These are phyloP conservation scores for Penicillium cinerascens DNA, from an alignment of 495 filamentous ascomycete species.

Conservation along the genomic window DNA sequence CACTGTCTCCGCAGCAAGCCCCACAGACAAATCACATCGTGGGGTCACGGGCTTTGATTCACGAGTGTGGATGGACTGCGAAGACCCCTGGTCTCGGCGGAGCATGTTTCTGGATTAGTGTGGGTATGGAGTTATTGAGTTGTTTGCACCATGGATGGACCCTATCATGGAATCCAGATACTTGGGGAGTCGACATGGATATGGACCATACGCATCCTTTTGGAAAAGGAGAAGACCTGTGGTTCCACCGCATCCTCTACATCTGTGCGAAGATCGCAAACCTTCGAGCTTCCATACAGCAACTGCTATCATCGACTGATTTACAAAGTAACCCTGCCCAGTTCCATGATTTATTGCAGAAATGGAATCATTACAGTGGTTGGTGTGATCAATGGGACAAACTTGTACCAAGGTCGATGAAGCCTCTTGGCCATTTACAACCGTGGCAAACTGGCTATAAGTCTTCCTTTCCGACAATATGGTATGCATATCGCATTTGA, in stretches of 20 bases:
- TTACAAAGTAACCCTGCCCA: slow-evolving; percentile 48
- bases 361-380: slow-evolving; percentile 72
- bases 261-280: slow-evolving; percentile 85
- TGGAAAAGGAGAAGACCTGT: slow-evolving; percentile 70
- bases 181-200: slow-evolving; percentile 87
- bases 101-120: slow-evolving; percentile 93
- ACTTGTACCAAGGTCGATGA: slow-evolving; percentile 78
- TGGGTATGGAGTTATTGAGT: slow-evolving; percentile 82
- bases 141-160: slow-evolving; percentile 87
- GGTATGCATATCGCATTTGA: slow-evolving; percentile 49
- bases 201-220: slow-evolving; percentile 48
- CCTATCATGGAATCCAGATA: slow-evolving; percentile 85
- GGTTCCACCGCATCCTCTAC: slow-evolving; percentile 87
- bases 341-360: slow-evolving; percentile 59
- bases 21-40: slow-evolving; percentile 85
- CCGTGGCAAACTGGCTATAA: slow-evolving; percentile 63
- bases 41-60: slow-evolving; percentile 81
- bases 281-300: slow-evolving; percentile 67
- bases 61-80: slow-evolving; percentile 88
- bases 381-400: slow-evolving; percentile 81
- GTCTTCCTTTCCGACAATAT: slow-evolving; percentile 83
- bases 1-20: slow-evolving; percentile 74
- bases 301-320: slow-evolving; percentile 55
- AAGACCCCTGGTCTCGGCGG: slow-evolving; percentile 73
- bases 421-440: slow-evolving; percentile 72